Conservation (phyloP, 495 filamentous ascomycete genomes). For the Gamarada debralockiae region DNA sequence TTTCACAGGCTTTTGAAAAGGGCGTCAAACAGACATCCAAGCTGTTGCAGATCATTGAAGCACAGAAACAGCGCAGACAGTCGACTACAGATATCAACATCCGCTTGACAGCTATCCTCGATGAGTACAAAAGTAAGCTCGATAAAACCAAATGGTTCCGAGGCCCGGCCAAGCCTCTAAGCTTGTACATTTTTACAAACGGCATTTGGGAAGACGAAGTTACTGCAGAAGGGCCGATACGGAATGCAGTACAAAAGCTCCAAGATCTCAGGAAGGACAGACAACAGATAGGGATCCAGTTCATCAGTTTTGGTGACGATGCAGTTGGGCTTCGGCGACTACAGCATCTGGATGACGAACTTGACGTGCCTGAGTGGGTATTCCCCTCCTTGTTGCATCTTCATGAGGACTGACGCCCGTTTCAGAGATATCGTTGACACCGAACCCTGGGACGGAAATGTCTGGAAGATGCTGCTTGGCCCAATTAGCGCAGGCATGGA, state of each 20-base stretch:
- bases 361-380: constrained; percentile 4
- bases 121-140: not conserved
- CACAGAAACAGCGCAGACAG: not conserved
- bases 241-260: constrained; percentile 24
- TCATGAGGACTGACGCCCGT: not conserved
- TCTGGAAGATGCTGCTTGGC: constrained; percentile 8
- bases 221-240: constrained; percentile 22
- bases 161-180: constrained; percentile 16
- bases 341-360: constrained; percentile 26
- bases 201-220: constrained; percentile 31
- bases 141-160: not conserved
- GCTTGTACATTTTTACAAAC: constrained; percentile 38
- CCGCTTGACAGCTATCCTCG: not conserved
- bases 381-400: not conserved
- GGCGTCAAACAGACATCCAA: not conserved
- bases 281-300: constrained; percentile 33
- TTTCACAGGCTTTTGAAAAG: not conserved
- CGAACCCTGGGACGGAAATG: not conserved
- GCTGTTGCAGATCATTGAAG: not conserved
- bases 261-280: constrained; percentile 14
- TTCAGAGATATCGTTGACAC: constrained; percentile 7
- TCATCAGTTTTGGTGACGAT: constrained; percentile 38
- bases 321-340: constrained; percentile 26
- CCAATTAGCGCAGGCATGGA: too few species aligned
- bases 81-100: constrained; percentile 5